phyloP scores from a whole-genome alignment of 164 flowering plant species.

The Liquidambar formosana region DNA sequence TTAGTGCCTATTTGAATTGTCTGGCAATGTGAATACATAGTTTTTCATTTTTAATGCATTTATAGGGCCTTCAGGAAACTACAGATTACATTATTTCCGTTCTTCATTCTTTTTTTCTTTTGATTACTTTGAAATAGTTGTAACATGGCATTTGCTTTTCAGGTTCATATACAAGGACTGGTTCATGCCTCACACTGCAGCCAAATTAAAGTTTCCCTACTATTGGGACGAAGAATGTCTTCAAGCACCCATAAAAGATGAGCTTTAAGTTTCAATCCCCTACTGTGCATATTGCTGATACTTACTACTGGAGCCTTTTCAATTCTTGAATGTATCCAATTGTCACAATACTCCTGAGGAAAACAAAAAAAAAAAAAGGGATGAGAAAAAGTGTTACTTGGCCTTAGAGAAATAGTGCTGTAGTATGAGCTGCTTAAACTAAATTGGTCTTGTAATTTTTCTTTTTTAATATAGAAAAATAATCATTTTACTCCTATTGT shows the following conservation, averaged over 20 bases:
- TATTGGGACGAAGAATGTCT: conserved; percentile 84
- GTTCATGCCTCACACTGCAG: conserved; percentile 90
- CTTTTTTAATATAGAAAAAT: too few relatives aligned
- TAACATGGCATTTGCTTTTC: conserved; percentile 17
- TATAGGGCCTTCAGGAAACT: too few relatives aligned
- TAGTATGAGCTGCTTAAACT: background rate
- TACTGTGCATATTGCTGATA: background rate
- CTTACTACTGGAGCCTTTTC: background rate
- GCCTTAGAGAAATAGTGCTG: background rate
- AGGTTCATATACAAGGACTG: conserved; percentile 87
- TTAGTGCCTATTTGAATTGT: background rate
- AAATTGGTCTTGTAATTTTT: too few relatives aligned
- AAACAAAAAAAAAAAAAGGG: too few relatives aligned
- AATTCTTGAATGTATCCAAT: conserved; percentile 1
- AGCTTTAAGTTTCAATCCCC: conserved; percentile 41
- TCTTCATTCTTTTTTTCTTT: background rate
- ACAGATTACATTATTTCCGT: too few relatives aligned
- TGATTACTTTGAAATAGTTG: background rate
- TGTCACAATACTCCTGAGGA: background rate
- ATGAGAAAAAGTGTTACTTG: background rate
- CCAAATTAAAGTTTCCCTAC: conserved; percentile 78
- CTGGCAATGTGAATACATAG: background rate
- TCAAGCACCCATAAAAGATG: conserved; percentile 60
- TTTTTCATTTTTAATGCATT: background rate
- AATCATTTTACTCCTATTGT: too few relatives aligned